Evolutionary conservation across 495 filamentous ascomycete genomes (phyloP), one percentile per base, ranked within the genome.

Genomic region (Xylaria nigripes): DNA sequence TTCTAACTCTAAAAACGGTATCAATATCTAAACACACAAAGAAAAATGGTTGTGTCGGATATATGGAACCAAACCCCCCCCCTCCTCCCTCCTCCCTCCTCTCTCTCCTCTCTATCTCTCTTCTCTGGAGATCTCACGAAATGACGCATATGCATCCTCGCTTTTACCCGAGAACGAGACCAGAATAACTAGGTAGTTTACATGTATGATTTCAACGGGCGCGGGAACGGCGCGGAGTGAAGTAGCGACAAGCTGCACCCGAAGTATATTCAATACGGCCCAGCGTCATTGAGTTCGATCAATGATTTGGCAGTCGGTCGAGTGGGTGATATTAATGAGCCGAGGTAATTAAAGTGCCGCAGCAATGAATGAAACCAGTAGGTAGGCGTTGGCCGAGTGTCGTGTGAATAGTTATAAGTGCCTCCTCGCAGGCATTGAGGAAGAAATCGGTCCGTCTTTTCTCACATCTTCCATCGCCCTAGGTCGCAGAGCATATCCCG

Each of bases 201-300:
- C 30, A 91, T 88, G 76, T 29, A 4, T 3, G 25, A 29, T 29
- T 3, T 93, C 87, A 61, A 91, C 85, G 57, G 88, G 88, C 51
- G 87, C 90, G 61, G 89, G 77, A n/a, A 77, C 80, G 62, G 86
- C 87, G 75, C 90, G 88, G 57, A n/a, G 88, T 93, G 68, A 91
- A 76, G 55, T 86, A 86, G 69, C 87, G 91, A 77, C 88, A 90
- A 71, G 89, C 76, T 52, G 86, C 87, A 68, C 86, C 87, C 63
- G 90, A 82, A 67, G 76, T 89, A 90, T 72, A 85, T 22, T 38
- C n/a, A 52, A 38, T 45, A 36, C 8, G 34, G 27, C 41, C 13
- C 13, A 18, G 34, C 16, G 1, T 52, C 50, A 29, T 15, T 38
- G 41, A 15, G 13, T 2, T 18, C 45, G 10, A 18, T 36, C 18